A percentile compares a stretch with the other conserved stretches of the same genome.
Conservation (phyloP, 371 early-diverging fungal genomes). For the Amoeboaphelidium protococcarum region DNA sequence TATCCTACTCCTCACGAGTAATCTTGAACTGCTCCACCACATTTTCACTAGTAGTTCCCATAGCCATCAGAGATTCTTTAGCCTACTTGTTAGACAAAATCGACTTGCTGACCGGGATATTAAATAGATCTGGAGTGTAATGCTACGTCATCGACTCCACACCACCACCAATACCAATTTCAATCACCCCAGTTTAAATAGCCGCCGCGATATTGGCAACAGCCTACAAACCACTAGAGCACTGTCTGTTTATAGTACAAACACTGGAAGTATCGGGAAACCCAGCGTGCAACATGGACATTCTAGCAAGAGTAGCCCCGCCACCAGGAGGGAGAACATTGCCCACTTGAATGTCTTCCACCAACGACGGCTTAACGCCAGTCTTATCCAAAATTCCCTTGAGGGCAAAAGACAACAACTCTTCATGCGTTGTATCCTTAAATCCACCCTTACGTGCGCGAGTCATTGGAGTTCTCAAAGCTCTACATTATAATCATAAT, state of each 20-base stretch:
- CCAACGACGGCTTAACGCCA: constrained; percentile 56
- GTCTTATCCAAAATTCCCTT: constrained; percentile 35
- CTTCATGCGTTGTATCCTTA: constrained; percentile 71
- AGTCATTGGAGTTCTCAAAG: constrained; percentile 61
- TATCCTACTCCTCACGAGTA: constrained; percentile 57
- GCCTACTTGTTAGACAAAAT: neutral
- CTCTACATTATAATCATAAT: no score
- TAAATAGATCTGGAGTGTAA: constrained; percentile 29
- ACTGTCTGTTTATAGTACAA: constrained; percentile 83
- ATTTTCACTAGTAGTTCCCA: constrained; percentile 93
- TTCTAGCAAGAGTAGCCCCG: constrained; percentile 77
- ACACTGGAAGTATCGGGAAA: constrained; percentile 38
- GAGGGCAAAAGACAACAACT: constrained; percentile 59
- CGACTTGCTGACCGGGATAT: neutral
- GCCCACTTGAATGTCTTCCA: constrained; percentile 85
- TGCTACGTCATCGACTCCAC: constrained; percentile 90
- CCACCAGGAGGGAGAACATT: constrained; percentile 76
- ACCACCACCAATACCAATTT: constrained; percentile 91
- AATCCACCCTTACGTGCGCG: constrained; percentile 79
- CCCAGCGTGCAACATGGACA: constrained; percentile 84
- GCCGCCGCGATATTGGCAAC: constrained; percentile 65
- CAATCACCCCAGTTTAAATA: constrained; percentile 71
- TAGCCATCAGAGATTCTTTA: constrained; percentile 20
- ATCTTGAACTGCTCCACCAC: constrained; percentile 57
- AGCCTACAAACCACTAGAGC: constrained; percentile 89